These are phyloP conservation scores for Exophiala mesophila DNA, from an alignment of 2,329 filamentous ascomycete species.

Conservation along the genomic window DNA sequence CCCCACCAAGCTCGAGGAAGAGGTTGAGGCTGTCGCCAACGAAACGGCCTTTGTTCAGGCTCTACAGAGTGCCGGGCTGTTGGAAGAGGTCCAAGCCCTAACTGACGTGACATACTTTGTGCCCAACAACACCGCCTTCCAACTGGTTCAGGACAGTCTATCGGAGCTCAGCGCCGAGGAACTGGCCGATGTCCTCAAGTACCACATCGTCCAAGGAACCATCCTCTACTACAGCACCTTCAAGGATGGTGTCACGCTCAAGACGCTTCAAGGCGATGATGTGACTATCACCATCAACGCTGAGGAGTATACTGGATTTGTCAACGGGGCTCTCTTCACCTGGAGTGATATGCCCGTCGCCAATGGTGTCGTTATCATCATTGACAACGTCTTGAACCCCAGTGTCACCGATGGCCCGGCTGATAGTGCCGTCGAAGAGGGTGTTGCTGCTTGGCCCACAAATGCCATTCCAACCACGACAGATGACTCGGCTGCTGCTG, in stretches of 20 bases:
- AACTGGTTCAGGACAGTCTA: background rate
- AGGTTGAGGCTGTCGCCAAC: background rate
- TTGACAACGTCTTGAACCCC: conserved; percentile 13
- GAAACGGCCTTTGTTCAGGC: conserved; percentile 4
- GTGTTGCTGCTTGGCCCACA: conserved; percentile 4
- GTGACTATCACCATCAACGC: conserved; percentile 5
- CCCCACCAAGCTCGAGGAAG: background rate
- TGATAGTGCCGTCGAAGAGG: conserved; percentile 5
- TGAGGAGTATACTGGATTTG: conserved; percentile 7
- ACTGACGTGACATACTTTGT: conserved; percentile 7
- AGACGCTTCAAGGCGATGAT: conserved; percentile 4
- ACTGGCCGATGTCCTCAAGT: conserved; percentile 6
- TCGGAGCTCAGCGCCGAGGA: conserved; percentile 4
- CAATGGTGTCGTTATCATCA: conserved; percentile 7
- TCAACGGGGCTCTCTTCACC: conserved; percentile 5
- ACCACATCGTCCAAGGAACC: conserved; percentile 4
- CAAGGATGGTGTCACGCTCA: conserved; percentile 3
- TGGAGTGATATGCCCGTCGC: conserved; percentile 4
- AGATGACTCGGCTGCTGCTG: background rate
- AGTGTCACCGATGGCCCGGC: conserved; percentile 1
- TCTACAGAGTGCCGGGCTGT: conserved; percentile 6
- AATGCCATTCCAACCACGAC: background rate
- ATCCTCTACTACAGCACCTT: background rate
- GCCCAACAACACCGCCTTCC: conserved; percentile 4
- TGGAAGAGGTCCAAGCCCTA: conserved; percentile 1